Percentiles rank a stretch among this genome's conserved stretches.
Evolutionary conservation across 148 eudicot species (phyloP).

Genomic region (Oxyria digyna): DNA sequence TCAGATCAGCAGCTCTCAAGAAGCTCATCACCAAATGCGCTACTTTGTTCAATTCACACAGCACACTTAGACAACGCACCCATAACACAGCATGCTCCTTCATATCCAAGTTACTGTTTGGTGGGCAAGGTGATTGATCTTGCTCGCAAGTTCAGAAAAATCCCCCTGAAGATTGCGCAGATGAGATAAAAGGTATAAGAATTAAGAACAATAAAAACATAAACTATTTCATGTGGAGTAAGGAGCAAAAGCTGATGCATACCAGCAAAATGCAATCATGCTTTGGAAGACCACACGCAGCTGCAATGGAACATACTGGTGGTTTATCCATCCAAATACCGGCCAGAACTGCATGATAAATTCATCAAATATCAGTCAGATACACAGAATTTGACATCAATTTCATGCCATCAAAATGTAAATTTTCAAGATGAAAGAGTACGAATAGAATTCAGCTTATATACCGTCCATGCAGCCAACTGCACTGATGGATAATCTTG

Average conservation of each 20-base stretch:
- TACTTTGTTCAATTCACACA: neutral
- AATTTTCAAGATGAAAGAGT: neutral
- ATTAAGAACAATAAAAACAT: neutral
- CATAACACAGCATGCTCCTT: neutral
- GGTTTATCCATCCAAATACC: constrained; percentile 79
- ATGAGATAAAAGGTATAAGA: neutral
- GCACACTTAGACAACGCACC: neutral
- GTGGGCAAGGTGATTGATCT: constrained; percentile 39
- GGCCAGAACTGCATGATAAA: constrained; percentile 73
- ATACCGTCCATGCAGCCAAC: constrained; percentile 83
- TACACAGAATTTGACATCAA: neutral
- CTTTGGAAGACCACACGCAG: constrained; percentile 82
- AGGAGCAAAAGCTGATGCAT: neutral
- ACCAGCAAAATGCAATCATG: constrained; percentile 76
- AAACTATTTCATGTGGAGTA: neutral
- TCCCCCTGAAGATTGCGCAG: constrained; percentile 48
- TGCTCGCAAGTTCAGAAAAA: constrained; percentile 80
- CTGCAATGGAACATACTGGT: constrained; percentile 83
- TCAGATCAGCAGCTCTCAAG: neutral
- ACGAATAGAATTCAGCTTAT: neutral
- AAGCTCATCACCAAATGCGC: neutral
- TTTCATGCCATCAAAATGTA: neutral
- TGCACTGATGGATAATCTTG: constrained; percentile 74
- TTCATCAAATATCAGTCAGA: neutral
- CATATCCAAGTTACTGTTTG: constrained; percentile 24